These are phyloP conservation scores for Tetrahymena elliotti DNA, from an alignment of 73 alveolate genomes.

Conservation along the genomic window DNA sequence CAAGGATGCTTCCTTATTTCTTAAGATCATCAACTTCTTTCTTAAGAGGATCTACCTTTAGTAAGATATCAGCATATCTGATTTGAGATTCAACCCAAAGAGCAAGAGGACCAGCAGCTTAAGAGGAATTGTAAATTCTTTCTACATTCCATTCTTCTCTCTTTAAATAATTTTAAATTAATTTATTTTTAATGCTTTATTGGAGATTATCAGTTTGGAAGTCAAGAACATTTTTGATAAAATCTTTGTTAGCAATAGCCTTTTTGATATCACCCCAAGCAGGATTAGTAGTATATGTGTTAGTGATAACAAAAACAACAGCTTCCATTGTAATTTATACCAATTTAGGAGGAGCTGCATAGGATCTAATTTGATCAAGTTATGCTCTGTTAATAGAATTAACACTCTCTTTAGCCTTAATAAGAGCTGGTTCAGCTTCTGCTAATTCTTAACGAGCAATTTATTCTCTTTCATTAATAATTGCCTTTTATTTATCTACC, in stretches of 20 bases:
- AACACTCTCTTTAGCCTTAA: constrained; percentile 88
- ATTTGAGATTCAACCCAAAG: constrained; percentile 94
- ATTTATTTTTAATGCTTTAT: constrained; percentile 38
- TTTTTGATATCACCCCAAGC: constrained; percentile 82
- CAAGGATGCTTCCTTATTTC: constrained; percentile 57
- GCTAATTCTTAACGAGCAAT: constrained; percentile 72
- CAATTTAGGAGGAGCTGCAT: constrained; percentile 78
- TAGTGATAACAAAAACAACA: constrained; percentile 62
- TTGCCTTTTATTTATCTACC: constrained; percentile 59
- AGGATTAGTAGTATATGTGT: constrained; percentile 36
- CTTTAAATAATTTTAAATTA: constrained; percentile 51
- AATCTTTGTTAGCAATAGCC: constrained; percentile 72
- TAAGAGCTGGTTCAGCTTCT: constrained; percentile 92
- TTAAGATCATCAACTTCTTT: constrained; percentile 72
- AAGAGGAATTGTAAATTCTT: constrained; percentile 77
- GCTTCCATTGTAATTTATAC: constrained; percentile 89
- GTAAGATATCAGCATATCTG: constrained; percentile 86
- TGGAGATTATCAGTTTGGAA: constrained; percentile 72
- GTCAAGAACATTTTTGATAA: constrained; percentile 73
- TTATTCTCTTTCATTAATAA: constrained; percentile 67
- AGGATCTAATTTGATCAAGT: constrained; percentile 79
- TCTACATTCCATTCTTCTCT: constrained; percentile 83
- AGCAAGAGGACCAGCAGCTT: constrained; percentile 98
- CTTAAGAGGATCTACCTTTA: constrained; percentile 91
- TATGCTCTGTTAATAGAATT: constrained; percentile 66